Evolutionary conservation across 2,329 filamentous ascomycete genomes (phyloP).

Genomic region (Chaetothyriales sp.): DNA sequence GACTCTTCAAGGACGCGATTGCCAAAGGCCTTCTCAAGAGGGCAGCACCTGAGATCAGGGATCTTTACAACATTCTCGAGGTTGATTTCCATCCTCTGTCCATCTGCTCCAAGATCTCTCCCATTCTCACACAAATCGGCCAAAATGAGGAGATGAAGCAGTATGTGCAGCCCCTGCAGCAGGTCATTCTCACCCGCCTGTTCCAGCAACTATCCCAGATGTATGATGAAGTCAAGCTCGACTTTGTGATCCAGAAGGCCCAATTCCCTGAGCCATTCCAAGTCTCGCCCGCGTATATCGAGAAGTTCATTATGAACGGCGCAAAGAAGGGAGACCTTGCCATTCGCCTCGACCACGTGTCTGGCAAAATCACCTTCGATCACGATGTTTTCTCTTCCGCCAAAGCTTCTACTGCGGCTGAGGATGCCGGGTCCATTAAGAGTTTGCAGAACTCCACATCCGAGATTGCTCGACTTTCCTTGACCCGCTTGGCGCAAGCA

Average conservation of each 20-base stretch:
- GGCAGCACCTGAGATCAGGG: slow-evolving; percentile 82
- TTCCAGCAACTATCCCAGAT: slow-evolving; percentile 99
- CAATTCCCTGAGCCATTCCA: slow-evolving; percentile 95
- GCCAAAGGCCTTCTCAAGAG: slow-evolving; percentile 90
- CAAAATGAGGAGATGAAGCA: slow-evolving; percentile 91
- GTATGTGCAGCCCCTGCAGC: slow-evolving; percentile 88
- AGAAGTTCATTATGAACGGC: slow-evolving; percentile 99
- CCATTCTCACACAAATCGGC: slow-evolving; percentile 85
- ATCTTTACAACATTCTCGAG: slow-evolving; percentile 96
- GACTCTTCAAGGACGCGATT: slow-evolving; percentile 87
- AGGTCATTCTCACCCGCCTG: slow-evolving; percentile 92
- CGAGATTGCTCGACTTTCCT: slow-evolving; percentile 90
- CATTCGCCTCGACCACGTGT: slow-evolving; percentile 90
- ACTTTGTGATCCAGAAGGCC: slow-evolving; percentile 83
- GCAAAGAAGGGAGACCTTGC: slow-evolving; percentile 99
- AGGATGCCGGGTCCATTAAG: slow-evolving; percentile 86
- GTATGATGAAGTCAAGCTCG: slow-evolving; percentile 91
- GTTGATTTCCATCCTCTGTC: slow-evolving; percentile 98
- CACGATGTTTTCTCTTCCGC: slow-evolving; percentile 96
- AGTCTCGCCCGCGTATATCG: slow-evolving; percentile 75
- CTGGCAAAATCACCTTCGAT: slow-evolving; percentile 90
- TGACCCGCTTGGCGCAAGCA: slow-evolving; percentile 78
- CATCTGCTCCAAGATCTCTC: slow-evolving; percentile 97
- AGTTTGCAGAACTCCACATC: slow-evolving; percentile 93
- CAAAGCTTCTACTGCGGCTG: slow-evolving; percentile 71